phyloP scores from a whole-genome alignment of 163 green algal species.

The Chloroidium sp. region DNA sequence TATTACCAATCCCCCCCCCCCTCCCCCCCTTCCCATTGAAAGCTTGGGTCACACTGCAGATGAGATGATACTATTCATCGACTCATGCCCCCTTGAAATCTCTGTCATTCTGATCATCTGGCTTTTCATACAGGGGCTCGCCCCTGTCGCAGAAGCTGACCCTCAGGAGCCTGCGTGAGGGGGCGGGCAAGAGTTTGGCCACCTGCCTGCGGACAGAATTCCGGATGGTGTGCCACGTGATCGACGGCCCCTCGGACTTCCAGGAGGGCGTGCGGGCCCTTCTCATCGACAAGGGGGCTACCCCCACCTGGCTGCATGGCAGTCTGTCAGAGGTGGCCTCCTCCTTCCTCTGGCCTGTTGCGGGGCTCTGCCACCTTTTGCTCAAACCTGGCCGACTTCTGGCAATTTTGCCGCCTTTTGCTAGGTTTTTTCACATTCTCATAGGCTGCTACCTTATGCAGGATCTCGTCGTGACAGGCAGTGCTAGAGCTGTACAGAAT shows the following conservation, averaged over 20 bases:
- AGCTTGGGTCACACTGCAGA: background rate
- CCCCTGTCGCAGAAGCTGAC: conserved; percentile 55
- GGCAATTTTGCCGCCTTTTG: no score
- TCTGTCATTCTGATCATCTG: no score
- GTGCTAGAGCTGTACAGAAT: no score
- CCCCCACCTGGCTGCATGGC: conserved; percentile 45
- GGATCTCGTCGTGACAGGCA: no score
- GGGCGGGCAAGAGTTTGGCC: conserved; percentile 24
- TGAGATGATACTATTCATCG: no score
- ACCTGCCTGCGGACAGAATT: conserved; percentile 57
- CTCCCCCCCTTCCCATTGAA: no score
- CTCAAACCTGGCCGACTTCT: no score
- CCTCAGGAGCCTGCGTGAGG: conserved; percentile 45
- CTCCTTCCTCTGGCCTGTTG: conserved; percentile 3
- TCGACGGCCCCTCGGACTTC: conserved; percentile 32
- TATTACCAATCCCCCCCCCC: no score
- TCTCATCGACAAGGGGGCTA: conserved; percentile 53
- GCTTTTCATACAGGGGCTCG: conserved; percentile 39
- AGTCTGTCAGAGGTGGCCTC: conserved; percentile 32
- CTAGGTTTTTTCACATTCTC: no score
- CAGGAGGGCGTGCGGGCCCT: conserved; percentile 54
- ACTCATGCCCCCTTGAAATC: no score
- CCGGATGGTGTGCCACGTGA: conserved; percentile 31
- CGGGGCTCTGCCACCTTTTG: no score
- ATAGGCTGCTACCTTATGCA: no score